Conservation (phyloP, 495 filamentous ascomycete species). For the Corynascus novoguineensis region DNA sequence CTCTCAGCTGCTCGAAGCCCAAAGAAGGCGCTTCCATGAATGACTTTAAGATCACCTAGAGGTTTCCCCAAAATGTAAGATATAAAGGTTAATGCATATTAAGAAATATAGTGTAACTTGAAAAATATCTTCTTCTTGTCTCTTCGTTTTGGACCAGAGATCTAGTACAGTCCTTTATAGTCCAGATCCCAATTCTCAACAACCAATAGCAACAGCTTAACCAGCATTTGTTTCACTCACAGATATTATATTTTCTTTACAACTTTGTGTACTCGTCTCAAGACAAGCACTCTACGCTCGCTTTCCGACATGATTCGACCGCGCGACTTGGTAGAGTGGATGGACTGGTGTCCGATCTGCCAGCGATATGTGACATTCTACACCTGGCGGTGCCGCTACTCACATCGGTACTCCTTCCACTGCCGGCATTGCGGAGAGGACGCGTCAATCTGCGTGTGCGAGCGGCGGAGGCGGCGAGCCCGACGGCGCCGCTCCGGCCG, state of each 20-base stretch:
- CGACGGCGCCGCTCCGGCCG: neutral
- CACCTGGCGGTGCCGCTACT: neutral
- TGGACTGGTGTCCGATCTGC: slow-evolving; percentile 8
- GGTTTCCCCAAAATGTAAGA: neutral
- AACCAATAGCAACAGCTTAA: no score
- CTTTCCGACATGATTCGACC: neutral
- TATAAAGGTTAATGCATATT: neutral
- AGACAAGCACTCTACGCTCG: no score
- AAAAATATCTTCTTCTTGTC: no score
- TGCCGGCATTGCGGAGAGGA: slow-evolving; percentile 3
- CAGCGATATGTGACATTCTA: slow-evolving; percentile 8
- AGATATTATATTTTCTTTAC: no score
- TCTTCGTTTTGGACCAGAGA: no score
- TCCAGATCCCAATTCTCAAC: no score
- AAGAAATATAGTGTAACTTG: no score
- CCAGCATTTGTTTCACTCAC: no score
- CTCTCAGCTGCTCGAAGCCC: neutral
- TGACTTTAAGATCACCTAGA: neutral
- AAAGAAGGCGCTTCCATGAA: no score
- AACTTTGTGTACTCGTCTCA: no score
- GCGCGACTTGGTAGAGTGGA: neutral
- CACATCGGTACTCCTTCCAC: neutral
- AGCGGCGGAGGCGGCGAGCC: neutral
- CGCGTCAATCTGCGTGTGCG: neutral
- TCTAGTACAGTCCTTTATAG: no score